These are phyloP conservation scores for Auxenochlorella pyrenoidosa DNA, from an alignment of 139 green algal genomes.

Conservation along the genomic window DNA sequence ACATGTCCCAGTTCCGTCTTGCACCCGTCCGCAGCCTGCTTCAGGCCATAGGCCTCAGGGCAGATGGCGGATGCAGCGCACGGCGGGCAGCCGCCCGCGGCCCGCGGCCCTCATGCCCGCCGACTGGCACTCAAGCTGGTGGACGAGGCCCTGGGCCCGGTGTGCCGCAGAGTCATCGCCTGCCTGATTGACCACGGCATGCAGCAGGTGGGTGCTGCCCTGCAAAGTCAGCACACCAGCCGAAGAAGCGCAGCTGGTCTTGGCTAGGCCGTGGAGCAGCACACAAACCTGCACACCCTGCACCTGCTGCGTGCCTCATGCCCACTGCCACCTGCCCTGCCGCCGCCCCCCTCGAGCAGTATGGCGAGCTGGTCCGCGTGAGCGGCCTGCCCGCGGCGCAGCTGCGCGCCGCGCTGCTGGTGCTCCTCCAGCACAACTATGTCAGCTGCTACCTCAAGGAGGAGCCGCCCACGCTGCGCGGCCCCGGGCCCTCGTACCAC, in stretches of 20 bases:
- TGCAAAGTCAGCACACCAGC: not conserved
- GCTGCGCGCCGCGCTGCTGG: slow-evolving; percentile 62
- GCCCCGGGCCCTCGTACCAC: slow-evolving; percentile 41
- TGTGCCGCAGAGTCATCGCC: slow-evolving; percentile 16
- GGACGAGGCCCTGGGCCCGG: slow-evolving; percentile 20
- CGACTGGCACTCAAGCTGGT: slow-evolving; percentile 45
- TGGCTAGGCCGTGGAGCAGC: not conserved
- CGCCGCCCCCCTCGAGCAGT: not conserved
- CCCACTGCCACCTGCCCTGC: not conserved
- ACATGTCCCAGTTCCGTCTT: too few relatives aligned
- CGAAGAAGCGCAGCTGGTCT: not conserved
- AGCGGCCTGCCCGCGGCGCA: slow-evolving; percentile 31
- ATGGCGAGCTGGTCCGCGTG: slow-evolving; percentile 20
- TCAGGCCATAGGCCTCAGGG: too few relatives aligned
- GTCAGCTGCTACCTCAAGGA: slow-evolving; percentile 58
- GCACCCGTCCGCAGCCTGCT: too few relatives aligned
- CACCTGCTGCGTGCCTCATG: not conserved
- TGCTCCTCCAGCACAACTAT: slow-evolving; percentile 82
- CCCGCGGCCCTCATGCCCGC: slow-evolving; percentile 10
- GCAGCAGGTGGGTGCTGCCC: slow-evolving; percentile 23
- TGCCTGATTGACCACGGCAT: slow-evolving; percentile 41
- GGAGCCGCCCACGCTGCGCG: slow-evolving; percentile 49
- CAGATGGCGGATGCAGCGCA: too few relatives aligned
- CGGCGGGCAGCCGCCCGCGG: too few relatives aligned
- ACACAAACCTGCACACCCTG: not conserved